Conservation (phyloP, 441 rosid genomes). For the Aleurites moluccanus region DNA sequence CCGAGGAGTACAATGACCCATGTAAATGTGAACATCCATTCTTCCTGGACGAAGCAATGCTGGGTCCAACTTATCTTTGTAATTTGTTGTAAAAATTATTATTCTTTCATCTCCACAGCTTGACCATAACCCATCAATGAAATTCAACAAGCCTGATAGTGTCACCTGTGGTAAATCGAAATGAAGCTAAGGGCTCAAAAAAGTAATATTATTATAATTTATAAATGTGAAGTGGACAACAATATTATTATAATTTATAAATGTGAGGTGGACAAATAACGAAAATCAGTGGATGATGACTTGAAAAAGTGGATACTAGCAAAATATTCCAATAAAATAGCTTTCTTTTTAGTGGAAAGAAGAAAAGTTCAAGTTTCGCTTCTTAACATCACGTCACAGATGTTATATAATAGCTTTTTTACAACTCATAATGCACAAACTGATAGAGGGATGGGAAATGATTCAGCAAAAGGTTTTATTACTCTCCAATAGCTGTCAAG, state of each 20-base stretch:
- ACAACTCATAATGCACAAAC: no score
- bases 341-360: background rate
- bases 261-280: background rate
- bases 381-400: background rate
- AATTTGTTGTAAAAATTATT: conserved; percentile 49
- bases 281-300: background rate
- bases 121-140: conserved; percentile 61
- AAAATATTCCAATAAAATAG: background rate
- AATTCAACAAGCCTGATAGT: conserved; percentile 49
- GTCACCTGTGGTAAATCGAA: conserved; percentile 35
- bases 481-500: no score
- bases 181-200: no score
- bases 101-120: conserved; percentile 58
- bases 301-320: background rate
- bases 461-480: no score
- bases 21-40: conserved; percentile 49
- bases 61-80: conserved; percentile 45
- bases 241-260: background rate
- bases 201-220: background rate
- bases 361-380: conserved; percentile 10
- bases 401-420: no score
- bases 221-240: no score
- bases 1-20: conserved; percentile 43
- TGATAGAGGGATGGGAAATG: no score
- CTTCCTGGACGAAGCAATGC: conserved; percentile 52